Conservation (phyloP, 2,329 filamentous ascomycete genomes). For the Neodidymelliopsis sp. region DNA sequence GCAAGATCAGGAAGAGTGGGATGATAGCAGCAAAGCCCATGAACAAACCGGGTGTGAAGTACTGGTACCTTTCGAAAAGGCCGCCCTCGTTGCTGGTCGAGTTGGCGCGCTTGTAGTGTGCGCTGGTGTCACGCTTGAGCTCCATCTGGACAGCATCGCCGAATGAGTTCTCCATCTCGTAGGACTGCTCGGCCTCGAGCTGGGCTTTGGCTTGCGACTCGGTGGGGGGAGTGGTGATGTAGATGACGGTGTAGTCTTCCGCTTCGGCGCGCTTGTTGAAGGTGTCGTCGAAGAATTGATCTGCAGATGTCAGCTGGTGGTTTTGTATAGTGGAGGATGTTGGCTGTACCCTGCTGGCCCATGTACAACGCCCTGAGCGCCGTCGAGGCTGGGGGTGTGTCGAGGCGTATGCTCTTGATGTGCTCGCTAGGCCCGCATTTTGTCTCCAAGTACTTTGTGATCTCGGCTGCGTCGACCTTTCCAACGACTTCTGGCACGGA, state of each 20-base stretch:
- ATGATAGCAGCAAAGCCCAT: conserved; percentile 79
- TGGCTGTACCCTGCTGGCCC: conserved; percentile 28
- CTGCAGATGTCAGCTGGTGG: conserved; percentile 24
- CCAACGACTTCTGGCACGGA: conserved; percentile 63
- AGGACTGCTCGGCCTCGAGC: conserved; percentile 48
- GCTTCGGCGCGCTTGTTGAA: conserved; percentile 51
- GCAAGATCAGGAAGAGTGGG: conserved; percentile 77
- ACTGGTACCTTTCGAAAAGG: conserved; percentile 93
- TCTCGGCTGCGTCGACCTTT: conserved; percentile 52
- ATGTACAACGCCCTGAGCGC: conserved; percentile 25
- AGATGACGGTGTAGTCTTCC: conserved; percentile 75
- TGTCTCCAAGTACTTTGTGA: conserved; percentile 54
- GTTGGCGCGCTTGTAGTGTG: conserved; percentile 37
- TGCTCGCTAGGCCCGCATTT: conserved; percentile 60
- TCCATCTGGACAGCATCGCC: conserved; percentile 72
- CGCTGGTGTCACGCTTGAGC: conserved; percentile 70
- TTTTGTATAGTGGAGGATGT: background rate
- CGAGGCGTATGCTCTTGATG: conserved; percentile 21
- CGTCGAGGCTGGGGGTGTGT: conserved; percentile 22
- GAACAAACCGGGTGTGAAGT: conserved; percentile 90
- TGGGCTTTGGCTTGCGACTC: conserved; percentile 33
- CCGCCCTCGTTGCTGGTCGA: conserved; percentile 33
- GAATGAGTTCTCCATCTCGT: conserved; percentile 71
- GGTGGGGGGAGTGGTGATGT: conserved; percentile 68
- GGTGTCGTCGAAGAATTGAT: conserved; percentile 31